These are phyloP conservation scores for Straminergon stramineum DNA, from an alignment of 225 moss, liverwort and hornwort species.

Conservation along the genomic window DNA sequence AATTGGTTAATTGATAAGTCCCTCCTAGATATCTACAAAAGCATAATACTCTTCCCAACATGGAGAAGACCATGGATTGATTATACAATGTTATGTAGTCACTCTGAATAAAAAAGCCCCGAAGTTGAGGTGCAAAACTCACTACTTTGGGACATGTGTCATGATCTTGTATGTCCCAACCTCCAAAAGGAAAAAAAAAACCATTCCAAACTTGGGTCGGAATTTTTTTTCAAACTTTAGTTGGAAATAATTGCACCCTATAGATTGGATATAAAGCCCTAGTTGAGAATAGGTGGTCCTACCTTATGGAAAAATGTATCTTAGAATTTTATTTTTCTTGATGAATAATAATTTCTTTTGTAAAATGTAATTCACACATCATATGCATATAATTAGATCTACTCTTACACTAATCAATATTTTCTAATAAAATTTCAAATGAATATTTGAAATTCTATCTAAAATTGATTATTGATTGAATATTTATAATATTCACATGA, in stretches of 20 bases:
- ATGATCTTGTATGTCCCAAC: too few species aligned
- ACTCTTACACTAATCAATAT: neutral
- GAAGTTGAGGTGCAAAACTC: neutral
- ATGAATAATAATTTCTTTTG: neutral
- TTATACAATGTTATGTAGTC: neutral
- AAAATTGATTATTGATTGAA: neutral
- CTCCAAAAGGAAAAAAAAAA: too few species aligned
- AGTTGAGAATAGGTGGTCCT: too few species aligned
- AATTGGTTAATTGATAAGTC: neutral
- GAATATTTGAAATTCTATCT: too few species aligned
- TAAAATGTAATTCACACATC: neutral
- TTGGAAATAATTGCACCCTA: too few species aligned
- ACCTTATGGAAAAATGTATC: neutral
- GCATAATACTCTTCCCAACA: neutral
- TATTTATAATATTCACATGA: too few species aligned
- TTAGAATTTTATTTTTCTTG: too few species aligned
- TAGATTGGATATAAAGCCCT: too few species aligned
- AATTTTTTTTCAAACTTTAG: too few species aligned
- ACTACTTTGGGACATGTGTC: too few species aligned
- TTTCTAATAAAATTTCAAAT: neutral
- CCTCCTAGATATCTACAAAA: neutral
- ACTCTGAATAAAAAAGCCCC: neutral
- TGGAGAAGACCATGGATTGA: rapidly evolving
- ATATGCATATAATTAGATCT: neutral
- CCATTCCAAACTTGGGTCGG: too few species aligned